Percentiles rank a stretch among this genome's conserved stretches.
Evolutionary conservation across 2,329 filamentous ascomycete species (phyloP).

Genomic region (Daldinia sp.): DNA sequence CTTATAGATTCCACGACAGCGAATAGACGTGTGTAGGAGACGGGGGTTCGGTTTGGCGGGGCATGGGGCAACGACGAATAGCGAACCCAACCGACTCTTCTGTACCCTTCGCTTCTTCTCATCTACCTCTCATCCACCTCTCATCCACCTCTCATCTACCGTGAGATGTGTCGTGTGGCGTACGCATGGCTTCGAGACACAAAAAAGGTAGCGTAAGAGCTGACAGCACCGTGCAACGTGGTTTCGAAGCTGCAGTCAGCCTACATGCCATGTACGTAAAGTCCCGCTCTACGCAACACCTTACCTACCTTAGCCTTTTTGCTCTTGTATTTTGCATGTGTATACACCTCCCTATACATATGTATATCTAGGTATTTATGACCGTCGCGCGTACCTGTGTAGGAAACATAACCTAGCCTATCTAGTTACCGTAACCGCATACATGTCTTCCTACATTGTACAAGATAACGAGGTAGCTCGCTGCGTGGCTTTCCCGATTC

Average conservation of each 20-base stretch:
- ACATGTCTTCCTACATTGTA: no score
- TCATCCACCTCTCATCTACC: conserved; percentile 27
- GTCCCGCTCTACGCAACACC: conserved; percentile 21
- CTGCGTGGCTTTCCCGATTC: not conserved
- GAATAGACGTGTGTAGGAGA: not conserved
- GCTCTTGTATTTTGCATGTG: no score
- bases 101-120: no score
- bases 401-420: not conserved
- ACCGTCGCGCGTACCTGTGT: not conserved
- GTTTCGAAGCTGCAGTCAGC: conserved; percentile 32
- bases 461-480: no score
- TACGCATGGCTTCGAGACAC: conserved; percentile 16
- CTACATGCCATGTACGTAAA: conserved; percentile 31
- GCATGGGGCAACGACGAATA: not conserved
- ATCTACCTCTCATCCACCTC: not conserved
- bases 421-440: not conserved
- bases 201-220: conserved; percentile 17
- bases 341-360: not conserved
- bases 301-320: no score
- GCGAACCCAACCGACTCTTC: not conserved
- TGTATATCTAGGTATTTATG: not conserved
- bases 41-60: not conserved
- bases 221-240: conserved; percentile 37
- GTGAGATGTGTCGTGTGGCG: conserved; percentile 16
- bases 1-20: not conserved